These are phyloP conservation scores for Trametes sanguinea DNA, from an alignment of 768 basidiomycete genomes.

Conservation along the genomic window DNA sequence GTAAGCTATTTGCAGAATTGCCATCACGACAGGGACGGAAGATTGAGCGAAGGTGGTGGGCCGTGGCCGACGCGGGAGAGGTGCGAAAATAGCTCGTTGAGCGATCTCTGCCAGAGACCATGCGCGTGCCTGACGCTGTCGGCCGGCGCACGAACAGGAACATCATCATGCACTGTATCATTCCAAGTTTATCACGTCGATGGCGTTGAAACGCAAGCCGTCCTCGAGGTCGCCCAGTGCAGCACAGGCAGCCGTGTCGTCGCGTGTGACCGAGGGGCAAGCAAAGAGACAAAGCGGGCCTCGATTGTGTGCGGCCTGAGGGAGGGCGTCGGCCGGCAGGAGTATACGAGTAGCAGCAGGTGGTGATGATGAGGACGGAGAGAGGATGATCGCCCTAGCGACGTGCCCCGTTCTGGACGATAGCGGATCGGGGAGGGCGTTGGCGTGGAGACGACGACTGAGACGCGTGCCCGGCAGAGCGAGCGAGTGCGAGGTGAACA, in stretches of 20 bases:
- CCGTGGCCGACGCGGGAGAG: neutral
- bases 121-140: conserved; percentile 9
- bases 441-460: conserved; percentile 12
- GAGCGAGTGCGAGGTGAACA: neutral
- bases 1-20: no score
- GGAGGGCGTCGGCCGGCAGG: neutral
- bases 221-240: neutral
- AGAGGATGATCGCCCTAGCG: conserved; percentile 12
- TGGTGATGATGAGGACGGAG: neutral
- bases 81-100: conserved; percentile 6
- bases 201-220: neutral
- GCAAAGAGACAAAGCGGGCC: no score
- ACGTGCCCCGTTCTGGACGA: conserved; percentile 16
- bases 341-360: no score
- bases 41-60: no score
- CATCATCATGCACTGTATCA: neutral
- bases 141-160: neutral
- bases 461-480: neutral
- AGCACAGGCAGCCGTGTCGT: neutral
- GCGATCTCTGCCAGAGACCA: neutral
- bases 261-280: neutral
- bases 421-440: conserved; percentile 12
- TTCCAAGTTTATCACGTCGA: neutral
- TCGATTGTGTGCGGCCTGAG: no score
- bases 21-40: neutral